phyloP scores from a whole-genome alignment of 768 basidiomycete genomes.

The Brasilioporus rufonigricans region DNA sequence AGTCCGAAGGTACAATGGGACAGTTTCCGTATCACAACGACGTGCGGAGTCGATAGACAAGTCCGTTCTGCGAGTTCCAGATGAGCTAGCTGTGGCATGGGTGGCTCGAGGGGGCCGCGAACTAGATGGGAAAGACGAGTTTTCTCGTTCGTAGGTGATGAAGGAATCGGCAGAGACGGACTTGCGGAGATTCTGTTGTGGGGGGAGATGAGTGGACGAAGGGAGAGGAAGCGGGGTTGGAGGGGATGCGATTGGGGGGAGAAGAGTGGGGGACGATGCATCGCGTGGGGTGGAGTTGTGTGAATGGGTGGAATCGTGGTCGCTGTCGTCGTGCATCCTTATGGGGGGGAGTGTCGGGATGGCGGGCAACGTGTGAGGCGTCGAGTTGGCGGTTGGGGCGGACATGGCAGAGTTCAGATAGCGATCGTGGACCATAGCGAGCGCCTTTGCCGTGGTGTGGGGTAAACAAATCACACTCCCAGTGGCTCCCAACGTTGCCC shows the following conservation, averaged over 20 bases:
- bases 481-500: neutral
- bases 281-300: constrained; percentile 32
- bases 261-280: constrained; percentile 43
- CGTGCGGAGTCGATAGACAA: constrained; percentile 26
- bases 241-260: constrained; percentile 7
- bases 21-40: constrained; percentile 24
- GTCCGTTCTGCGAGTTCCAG: constrained; percentile 31
- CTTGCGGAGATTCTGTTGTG: constrained; percentile 53
- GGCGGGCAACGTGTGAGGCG: constrained; percentile 29
- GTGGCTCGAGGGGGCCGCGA: constrained; percentile 40
- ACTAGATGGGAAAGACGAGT: constrained; percentile 26
- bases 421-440: constrained; percentile 12
- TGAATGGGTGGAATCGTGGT: constrained; percentile 23
- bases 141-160: constrained; percentile 43
- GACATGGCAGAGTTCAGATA: constrained; percentile 23
- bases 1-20: constrained; percentile 41
- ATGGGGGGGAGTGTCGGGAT: constrained; percentile 47
- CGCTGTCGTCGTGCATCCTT: constrained; percentile 36
- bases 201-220: constrained; percentile 22
- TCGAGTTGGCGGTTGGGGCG: constrained; percentile 11
- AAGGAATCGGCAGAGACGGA: constrained; percentile 80
- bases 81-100: constrained; percentile 34
- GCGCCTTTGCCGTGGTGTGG: constrained; percentile 4
- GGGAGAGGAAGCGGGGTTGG: constrained; percentile 2
- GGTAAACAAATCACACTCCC: neutral